phyloP scores from a whole-genome alignment of 768 basidiomycete species.

The Pholiota conissans region DNA sequence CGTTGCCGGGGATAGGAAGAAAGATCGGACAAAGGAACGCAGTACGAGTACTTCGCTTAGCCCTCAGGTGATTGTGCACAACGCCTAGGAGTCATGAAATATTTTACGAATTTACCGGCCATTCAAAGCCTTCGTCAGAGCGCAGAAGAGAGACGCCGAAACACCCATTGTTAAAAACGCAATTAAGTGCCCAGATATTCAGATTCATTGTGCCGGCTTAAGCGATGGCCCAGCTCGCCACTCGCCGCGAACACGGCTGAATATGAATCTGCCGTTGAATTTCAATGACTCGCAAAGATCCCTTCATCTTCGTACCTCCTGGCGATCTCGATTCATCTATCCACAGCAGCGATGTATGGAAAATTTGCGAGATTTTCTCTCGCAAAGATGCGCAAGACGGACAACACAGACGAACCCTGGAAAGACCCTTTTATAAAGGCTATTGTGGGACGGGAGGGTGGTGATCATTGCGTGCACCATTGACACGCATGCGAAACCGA shows the following conservation, averaged over 20 bases:
- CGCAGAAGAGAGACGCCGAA: background rate
- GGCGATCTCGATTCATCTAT: background rate
- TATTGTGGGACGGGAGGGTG: slow-evolving; percentile 5
- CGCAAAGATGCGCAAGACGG: background rate
- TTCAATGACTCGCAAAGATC: slow-evolving; percentile 7
- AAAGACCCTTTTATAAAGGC: slow-evolving; percentile 7
- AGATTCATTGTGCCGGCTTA: background rate
- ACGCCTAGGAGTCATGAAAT: background rate
- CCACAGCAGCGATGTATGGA: background rate
- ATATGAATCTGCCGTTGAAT: slow-evolving; percentile 20
- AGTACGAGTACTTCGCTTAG: background rate
- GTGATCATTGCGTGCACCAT: slow-evolving; percentile 9
- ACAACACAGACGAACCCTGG: background rate
- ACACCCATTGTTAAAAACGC: background rate
- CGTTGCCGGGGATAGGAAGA: background rate
- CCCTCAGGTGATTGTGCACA: background rate
- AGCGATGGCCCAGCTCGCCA: background rate
- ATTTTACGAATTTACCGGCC: background rate
- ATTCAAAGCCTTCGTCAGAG: no score
- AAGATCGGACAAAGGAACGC: background rate
- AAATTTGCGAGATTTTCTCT: background rate
- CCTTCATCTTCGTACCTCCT: background rate
- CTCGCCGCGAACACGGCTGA: slow-evolving; percentile 8
- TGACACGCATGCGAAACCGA: slow-evolving; percentile 21
- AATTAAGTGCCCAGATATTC: background rate